Conservation (phyloP, 257 asterid species). For the Nicotiana attenuata region DNA sequence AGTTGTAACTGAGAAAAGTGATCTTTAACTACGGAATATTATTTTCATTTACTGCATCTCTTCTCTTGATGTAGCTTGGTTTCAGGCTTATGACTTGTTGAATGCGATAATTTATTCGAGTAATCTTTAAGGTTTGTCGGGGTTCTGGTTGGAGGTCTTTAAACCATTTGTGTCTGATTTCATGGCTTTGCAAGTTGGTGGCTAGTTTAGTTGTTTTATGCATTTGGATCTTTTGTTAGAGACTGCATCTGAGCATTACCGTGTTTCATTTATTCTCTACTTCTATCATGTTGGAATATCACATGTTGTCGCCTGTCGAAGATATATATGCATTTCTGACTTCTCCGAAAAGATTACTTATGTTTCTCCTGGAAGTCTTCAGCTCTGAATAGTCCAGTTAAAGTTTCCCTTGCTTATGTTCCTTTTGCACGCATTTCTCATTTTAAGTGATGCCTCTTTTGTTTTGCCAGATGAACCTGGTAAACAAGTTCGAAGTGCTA, state of each 20-base stretch:
- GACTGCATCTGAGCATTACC: neutral
- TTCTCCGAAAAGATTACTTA: neutral
- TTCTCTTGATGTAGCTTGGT: neutral
- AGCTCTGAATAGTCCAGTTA: neutral
- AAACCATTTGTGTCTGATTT: neutral
- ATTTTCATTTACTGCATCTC: neutral
- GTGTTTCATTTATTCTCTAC: neutral
- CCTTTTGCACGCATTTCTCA: neutral
- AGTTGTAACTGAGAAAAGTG: neutral
- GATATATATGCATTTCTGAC: neutral
- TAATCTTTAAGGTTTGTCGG: neutral
- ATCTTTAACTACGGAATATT: neutral
- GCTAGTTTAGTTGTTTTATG: neutral
- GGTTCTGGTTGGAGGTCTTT: neutral
- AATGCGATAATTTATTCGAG: neutral
- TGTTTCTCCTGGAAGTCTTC: neutral
- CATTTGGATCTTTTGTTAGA: neutral
- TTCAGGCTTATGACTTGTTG: neutral
- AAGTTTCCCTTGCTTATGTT: neutral
- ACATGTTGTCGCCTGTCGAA: neutral
- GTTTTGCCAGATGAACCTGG: slow-evolving; percentile 77
- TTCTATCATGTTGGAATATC: neutral
- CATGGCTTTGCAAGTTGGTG: slow-evolving; percentile 2
- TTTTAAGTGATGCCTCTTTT: neutral
- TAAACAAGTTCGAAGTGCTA: slow-evolving; percentile 88